phyloP scores from a whole-genome alignment of 148 eudicot species.

The Cornus suecica region DNA sequence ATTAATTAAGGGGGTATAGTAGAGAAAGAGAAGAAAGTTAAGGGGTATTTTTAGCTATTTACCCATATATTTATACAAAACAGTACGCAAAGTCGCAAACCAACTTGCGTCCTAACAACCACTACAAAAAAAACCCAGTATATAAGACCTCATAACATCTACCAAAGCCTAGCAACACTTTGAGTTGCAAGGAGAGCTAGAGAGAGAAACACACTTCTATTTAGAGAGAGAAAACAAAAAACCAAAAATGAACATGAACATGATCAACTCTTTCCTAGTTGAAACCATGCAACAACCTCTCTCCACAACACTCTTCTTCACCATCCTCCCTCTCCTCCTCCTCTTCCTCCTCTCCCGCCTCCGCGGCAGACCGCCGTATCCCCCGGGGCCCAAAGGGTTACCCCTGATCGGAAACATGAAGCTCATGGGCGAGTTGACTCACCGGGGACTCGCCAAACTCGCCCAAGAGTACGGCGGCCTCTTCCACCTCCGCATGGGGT shows the following conservation, averaged over 20 bases:
- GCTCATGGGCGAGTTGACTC: constrained; percentile 74
- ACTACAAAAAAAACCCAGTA: not conserved
- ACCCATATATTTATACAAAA: no score
- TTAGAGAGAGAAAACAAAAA: not conserved
- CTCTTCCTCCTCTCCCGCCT: constrained; percentile 27
- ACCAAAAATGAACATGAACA: constrained; percentile 18
- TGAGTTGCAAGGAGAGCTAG: constrained; percentile 1
- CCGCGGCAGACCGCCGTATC: constrained; percentile 33
- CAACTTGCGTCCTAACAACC: not conserved
- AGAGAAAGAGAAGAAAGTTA: no score
- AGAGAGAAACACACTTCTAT: not conserved
- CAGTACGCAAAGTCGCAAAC: not conserved
- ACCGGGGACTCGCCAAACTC: constrained; percentile 37
- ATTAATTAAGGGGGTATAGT: no score
- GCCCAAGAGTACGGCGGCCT: constrained; percentile 52
- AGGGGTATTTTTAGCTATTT: no score
- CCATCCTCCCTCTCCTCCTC: constrained; percentile 28
- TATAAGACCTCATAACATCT: not conserved
- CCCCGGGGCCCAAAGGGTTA: constrained; percentile 64
- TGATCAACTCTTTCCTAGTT: not conserved
- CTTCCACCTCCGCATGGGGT: constrained; percentile 64
- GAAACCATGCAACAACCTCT: constrained; percentile 6
- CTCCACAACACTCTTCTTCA: constrained; percentile 18
- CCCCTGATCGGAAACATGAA: constrained; percentile 71
- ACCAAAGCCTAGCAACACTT: constrained; percentile 1